A percentile compares a stretch with the other conserved stretches of the same genome.
Conservation (phyloP, 179 eudicot genomes). For the Heliamphora pulchella region DNA sequence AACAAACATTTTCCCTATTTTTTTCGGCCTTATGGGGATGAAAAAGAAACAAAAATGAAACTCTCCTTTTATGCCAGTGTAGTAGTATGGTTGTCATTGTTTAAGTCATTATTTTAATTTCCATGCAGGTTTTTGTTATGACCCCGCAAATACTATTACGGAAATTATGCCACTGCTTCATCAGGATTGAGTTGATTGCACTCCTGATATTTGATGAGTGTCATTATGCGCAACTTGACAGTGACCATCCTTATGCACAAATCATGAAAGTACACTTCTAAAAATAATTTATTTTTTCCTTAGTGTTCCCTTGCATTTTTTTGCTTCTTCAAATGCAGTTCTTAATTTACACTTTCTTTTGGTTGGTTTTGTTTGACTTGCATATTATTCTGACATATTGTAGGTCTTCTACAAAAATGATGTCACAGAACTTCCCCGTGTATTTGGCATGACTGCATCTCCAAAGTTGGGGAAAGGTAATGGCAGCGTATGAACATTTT, state of each 20-base stretch:
- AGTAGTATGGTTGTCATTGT: not conserved
- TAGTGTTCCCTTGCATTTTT: not conserved
- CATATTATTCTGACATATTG: slow-evolving; percentile 20
- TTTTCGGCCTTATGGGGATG: not conserved
- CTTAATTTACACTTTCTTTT: not conserved
- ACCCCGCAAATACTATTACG: slow-evolving; percentile 71
- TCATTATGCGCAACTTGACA: slow-evolving; percentile 90
- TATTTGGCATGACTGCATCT: slow-evolving; percentile 99
- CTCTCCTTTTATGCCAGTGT: not conserved
- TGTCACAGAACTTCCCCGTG: slow-evolving; percentile 55
- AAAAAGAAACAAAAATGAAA: not conserved
- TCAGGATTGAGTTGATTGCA: slow-evolving; percentile 67
- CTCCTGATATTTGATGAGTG: slow-evolving; percentile 97
- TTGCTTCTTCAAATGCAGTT: not conserved
- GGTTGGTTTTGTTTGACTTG: not conserved
- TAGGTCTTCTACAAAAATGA: slow-evolving; percentile 65
- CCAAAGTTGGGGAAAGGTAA: slow-evolving; percentile 88
- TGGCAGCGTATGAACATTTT: not conserved
- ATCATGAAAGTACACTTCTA: slow-evolving; percentile 75
- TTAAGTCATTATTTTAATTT: not conserved
- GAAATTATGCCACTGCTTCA: slow-evolving; percentile 71
- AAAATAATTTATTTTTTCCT: not conserved
- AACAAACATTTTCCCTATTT: not conserved
- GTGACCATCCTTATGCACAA: slow-evolving; percentile 94
- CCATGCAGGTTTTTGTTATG: slow-evolving; percentile 86